phyloP scores from a whole-genome alignment of 805 yeast genomes.

The Kazachstania taianensis region DNA sequence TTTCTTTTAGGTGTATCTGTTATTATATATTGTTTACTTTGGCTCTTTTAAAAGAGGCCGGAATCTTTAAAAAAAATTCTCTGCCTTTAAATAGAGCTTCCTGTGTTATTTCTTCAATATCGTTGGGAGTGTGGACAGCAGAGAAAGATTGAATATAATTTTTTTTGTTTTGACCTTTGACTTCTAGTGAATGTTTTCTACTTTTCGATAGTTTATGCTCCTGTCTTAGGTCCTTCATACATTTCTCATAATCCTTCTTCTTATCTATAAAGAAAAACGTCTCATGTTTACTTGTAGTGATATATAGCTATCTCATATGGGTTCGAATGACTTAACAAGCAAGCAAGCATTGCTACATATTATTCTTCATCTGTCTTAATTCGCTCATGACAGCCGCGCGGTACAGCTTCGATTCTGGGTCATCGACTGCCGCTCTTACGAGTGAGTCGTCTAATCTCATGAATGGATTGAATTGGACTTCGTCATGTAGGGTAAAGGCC shows the following conservation, averaged over 20 bases:
- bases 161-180: conserved; percentile 3
- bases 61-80: conserved; percentile 19
- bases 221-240: conserved; percentile 8
- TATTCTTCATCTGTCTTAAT: conserved; percentile 71
- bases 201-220: too few species aligned
- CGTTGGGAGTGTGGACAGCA: conserved; percentile 41
- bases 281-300: not conserved
- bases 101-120: conserved; percentile 20
- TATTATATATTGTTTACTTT: too few species aligned
- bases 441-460: conserved; percentile 63
- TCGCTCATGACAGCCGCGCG: conserved; percentile 55
- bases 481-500: conserved; percentile 72
- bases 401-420: conserved; percentile 26
- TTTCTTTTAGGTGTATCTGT: too few species aligned
- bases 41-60: conserved; percentile 20
- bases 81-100: conserved; percentile 35
- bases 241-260: conserved; percentile 1
- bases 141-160: conserved; percentile 38
- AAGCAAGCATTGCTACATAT: conserved; percentile 25
- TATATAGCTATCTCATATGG: not conserved
- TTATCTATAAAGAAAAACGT: too few species aligned
- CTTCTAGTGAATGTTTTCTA: too few species aligned
- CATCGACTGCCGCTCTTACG: conserved; percentile 51
- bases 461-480: conserved; percentile 77
- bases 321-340: not conserved